Evolutionary conservation across 805 yeast species (phyloP), one percentile per base, ranked within the genome.

Genomic region (Torulaspora gathmanii): DNA sequence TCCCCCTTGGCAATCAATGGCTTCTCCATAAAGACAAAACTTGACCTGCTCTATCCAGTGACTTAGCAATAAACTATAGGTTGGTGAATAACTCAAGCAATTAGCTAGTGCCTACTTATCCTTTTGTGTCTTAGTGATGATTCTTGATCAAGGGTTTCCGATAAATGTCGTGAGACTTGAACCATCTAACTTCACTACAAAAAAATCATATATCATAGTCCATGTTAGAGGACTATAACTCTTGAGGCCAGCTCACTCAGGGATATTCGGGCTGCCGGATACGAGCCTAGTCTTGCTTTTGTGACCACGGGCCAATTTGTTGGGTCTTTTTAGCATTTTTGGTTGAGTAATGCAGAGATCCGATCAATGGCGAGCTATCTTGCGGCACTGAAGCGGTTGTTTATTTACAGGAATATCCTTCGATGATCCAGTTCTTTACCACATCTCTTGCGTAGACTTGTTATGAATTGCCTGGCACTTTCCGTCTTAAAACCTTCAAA

Each of bases 401-500:
- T 8, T 16, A 16, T 20, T 41, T 22, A 41, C 15, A 35, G 19
- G 29, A 45, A 34, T 11, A 16, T 12, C 25, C 20, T 34, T 40
- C 39, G 40, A 13, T 30, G 26, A 34, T 37, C 36, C 41, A 42
- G n/a, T 11, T 16, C 30, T 16, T 19, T 19, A 10, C 64, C 63
- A 5, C 77, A 64, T 48, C 83, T 65, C 52, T 79, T 82, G 9
- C 53, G 55, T 19, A 80, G 53, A 16, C 71, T 59, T 3, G 51
- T 56, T 49, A 71, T 53, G 55, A 84, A 83, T 25, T 65, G 67
- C 0, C 43, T 27, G 0, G 80, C 73, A 0, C 56, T 51, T 54
- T 82, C 86, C 5, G 65, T 58, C 7, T 65, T 64, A 49, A 70
- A 76, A 16, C 79, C 80, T 60, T 83, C 86, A 38, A 81, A 70